Base-by-base conservation (phyloP, 768 basidiomycete species). In the Daedaleopsis nitida region DNA sequence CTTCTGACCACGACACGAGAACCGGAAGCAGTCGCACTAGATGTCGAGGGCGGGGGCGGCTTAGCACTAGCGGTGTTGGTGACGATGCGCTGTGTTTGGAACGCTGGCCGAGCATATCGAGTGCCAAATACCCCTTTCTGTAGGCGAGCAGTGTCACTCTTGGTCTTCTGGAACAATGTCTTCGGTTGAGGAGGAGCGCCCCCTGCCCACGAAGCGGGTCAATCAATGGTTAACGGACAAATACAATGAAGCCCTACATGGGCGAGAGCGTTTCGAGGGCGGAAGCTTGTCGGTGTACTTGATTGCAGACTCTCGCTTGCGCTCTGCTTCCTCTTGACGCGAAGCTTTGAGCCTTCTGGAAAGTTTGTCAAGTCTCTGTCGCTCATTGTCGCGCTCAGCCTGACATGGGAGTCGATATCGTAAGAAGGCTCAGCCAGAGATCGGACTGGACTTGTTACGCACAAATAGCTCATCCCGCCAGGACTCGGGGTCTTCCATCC, bases 131-230 rank as follows among this genome's bases (percentile, higher is more conserved):
- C 74, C 34, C 82, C 81, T 70, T 82, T 84, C 71, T 86, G 85
- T 49, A 87, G 73, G 72, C 84, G 88, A 27, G 83, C 86, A 12
- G 89, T 86, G 66, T 92, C 88, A 45, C 78, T 78, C 59, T 83
- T 84, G 7, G 90, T 86, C 75, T 89, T 92, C 77, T 92, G 88
- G 66, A 94, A 87, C 19, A 93, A 76, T 16, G 87, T 80, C 75
- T 87, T 92, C 21, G 88, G 86, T 42, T 76, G 77, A 54, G 58
- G 63, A n/a, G 75, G 10, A 7, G 73, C 62, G 21, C 73, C 73
- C 77, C 83, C 81, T 82, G 61, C 34, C 34, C 48, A 34, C 55
- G n/a, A n/a, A 23, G 55, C 57, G 50, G 56, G 55, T 35, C 12
- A 14, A 49, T 49, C 19, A 21, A 49, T 49, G 19, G 14, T 32